Evolutionary conservation across 495 filamentous ascomycete genomes (phyloP).

Genomic region (Podospora tetraspora): DNA sequence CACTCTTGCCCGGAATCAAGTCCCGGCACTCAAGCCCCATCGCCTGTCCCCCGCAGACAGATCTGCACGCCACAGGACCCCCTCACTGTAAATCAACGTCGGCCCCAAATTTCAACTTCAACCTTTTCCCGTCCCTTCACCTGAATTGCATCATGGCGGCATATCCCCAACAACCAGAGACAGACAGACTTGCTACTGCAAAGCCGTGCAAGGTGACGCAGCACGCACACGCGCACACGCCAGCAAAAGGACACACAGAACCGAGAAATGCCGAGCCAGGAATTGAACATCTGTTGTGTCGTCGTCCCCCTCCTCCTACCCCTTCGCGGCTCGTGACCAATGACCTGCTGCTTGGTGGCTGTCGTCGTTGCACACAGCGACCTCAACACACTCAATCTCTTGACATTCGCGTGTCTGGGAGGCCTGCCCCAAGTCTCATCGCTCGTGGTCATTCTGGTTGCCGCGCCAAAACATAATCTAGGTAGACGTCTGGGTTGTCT

Average conservation of each 20-base stretch:
- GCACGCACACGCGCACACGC: not conserved
- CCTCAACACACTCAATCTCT: not conserved
- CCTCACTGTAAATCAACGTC: not conserved
- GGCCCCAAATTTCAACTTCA: not conserved
- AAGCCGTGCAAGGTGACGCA: not conserved
- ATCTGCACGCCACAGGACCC: not conserved
- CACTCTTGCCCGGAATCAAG: not conserved
- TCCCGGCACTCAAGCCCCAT: not conserved
- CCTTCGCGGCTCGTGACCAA: not conserved
- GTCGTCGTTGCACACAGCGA: not conserved
- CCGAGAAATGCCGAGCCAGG: not conserved
- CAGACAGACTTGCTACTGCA: not conserved
- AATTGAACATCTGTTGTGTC: not conserved
- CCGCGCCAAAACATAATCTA: not conserved
- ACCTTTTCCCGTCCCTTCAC: not conserved
- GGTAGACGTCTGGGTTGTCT: not conserved
- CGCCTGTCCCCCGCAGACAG: not conserved
- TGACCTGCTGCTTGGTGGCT: not conserved
- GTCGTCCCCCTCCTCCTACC: not conserved
- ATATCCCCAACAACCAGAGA: not conserved
- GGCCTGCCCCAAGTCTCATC: not conserved
- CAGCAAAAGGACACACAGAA: not conserved
- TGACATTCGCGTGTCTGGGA: not conserved
- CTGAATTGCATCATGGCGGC: no score
- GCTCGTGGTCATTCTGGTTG: not conserved